Evolutionary conservation across 2,329 filamentous ascomycete species (phyloP), one percentile per base, ranked within the genome.

Genomic region (Cladosporium colombiae): DNA sequence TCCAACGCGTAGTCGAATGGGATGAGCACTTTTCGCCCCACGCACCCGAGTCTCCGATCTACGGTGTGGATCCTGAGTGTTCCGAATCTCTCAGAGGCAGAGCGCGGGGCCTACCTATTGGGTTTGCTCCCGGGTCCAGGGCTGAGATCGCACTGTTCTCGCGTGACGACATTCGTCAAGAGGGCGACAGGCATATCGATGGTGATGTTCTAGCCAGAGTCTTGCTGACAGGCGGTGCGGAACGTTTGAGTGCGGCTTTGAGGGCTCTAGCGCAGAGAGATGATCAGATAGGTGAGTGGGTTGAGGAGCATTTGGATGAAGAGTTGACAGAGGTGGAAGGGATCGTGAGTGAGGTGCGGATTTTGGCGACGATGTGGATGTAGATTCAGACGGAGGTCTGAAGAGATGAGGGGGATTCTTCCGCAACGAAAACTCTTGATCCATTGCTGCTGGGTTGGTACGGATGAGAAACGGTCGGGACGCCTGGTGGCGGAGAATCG

Each of bases 1-100:
- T 97, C 1, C 89, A 96, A 73, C 89, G 90, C 66, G 75, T 96
- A 57, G 71, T 75, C 61, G 72, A 76, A 55, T 74, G 76, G 68
- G 72, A 68, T 35, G 71, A 78, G 29, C 70, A 73, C 37, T 69
- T 77, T 8, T 73, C 71, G n/a, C 70, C 74, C 8, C 69, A 70
- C 55, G 70, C 69, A 1, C 65, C 65, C 14, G 35, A 66, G 46
- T 58, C 62, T 33, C 62, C 70, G 21, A 21, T 57, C 21, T 71
- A 73, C 57, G 57, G 57, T 40, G 53, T 68, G 3, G 35, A 35
- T 18, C 65, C 62, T 35, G 52, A 55, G 5, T n/a, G 25, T 29
- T 55, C 27, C 10, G 68, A 66, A 35, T 61, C 69, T 1, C 66
- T 65, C 64, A 50, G 50, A 3, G 64, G 67, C 1, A 53, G 67